phyloP scores from a whole-genome alignment of 2,329 filamentous ascomycete species.

The Pestalotiopsis fici region DNA sequence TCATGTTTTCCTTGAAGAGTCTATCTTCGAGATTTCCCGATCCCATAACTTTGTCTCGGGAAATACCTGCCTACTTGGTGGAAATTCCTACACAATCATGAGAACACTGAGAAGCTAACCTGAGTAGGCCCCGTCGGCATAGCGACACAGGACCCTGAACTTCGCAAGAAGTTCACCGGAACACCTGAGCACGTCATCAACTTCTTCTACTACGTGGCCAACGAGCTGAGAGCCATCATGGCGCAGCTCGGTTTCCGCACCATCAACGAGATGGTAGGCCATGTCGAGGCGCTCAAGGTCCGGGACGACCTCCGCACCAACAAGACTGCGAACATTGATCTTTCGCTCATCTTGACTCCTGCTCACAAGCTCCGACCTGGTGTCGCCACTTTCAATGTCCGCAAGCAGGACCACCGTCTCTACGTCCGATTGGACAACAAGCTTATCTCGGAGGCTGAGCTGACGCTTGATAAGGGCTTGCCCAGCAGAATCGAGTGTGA shows the following conservation, averaged over 20 bases:
- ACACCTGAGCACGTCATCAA: conserved; percentile 97
- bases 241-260: conserved; percentile 91
- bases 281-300: conserved; percentile 82
- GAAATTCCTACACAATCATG: too few relatives aligned
- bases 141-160: conserved; percentile 90
- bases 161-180: conserved; percentile 90
- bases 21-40: too few relatives aligned
- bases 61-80: too few relatives aligned
- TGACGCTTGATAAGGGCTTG: conserved; percentile 91
- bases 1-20: too few relatives aligned
- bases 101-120: background rate
- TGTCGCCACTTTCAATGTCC: conserved; percentile 95
- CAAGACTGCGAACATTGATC: conserved; percentile 91
- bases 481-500: conserved; percentile 94
- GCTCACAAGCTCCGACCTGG: conserved; percentile 94
- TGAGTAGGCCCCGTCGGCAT: conserved; percentile 74
- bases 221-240: conserved; percentile 96
- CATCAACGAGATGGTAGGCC: conserved; percentile 97
- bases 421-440: conserved; percentile 96
- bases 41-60: too few relatives aligned
- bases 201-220: conserved; percentile 97
- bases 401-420: conserved; percentile 94
- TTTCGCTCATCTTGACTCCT: conserved; percentile 89
- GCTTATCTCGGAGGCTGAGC: conserved; percentile 91
- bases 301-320: conserved; percentile 84